phyloP scores from a whole-genome alignment of 371 early-diverging fungal species.

The Mortierella polycephala region DNA sequence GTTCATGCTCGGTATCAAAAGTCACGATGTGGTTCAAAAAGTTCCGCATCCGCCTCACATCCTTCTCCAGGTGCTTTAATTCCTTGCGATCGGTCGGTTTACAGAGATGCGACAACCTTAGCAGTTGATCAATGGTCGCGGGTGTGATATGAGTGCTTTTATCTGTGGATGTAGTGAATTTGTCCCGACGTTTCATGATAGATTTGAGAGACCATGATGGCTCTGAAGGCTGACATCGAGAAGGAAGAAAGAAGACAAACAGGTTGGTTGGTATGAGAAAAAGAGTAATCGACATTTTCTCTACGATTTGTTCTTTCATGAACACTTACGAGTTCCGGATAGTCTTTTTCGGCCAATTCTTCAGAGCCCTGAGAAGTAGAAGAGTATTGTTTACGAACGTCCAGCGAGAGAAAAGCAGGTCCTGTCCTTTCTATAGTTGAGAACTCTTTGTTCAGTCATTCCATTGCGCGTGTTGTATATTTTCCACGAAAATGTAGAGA shows the following conservation, averaged over 20 bases:
- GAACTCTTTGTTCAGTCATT: too few species aligned
- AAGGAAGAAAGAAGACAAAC: not conserved
- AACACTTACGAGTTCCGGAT: not conserved
- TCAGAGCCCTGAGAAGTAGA: too few species aligned
- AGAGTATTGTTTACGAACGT: too few species aligned
- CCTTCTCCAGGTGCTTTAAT: conserved; percentile 22
- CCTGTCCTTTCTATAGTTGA: too few species aligned
- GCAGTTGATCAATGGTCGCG: conserved; percentile 29
- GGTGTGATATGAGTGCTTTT: conserved; percentile 28
- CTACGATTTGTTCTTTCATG: not conserved
- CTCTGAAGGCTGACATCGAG: conserved; percentile 17
- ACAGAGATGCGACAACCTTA: conserved; percentile 28
- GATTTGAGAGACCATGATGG: conserved; percentile 49
- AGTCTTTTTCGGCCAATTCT: not conserved
- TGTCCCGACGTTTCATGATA: conserved; percentile 24
- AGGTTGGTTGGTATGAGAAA: not conserved
- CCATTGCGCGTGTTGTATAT: too few species aligned
- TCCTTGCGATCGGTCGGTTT: conserved; percentile 32
- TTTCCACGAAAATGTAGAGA: too few species aligned
- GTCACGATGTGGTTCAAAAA: conserved; percentile 37
- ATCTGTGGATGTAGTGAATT: conserved; percentile 1
- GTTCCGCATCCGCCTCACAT: conserved; percentile 39
- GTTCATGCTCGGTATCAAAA: not conserved
- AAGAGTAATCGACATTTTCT: not conserved
- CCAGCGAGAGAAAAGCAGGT: too few species aligned